Evolutionary conservation across 306 rosid genomes (phyloP), one percentile per base, ranked within the genome.

Genomic region (Medicago ruthenica): DNA sequence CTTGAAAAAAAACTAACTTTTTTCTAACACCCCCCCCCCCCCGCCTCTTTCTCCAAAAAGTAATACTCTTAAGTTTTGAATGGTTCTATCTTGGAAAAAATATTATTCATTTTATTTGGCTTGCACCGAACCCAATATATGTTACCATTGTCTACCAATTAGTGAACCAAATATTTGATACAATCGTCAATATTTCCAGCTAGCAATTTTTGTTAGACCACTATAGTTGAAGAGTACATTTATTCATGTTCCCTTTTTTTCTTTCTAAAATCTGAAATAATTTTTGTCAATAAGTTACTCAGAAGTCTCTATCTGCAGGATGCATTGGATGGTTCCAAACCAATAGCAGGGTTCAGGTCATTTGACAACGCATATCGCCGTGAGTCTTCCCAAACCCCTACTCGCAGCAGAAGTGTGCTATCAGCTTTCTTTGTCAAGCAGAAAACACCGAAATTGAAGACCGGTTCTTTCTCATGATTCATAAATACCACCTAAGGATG

Each of bases 381-480:
- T 13, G 84, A 27, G 31, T 27, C 31, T 27, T 27, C 81, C 61
- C 88, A 77, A 55, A 82, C 75, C 71, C 96, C 95, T 40, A 76
- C 81, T 83, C 97, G 97, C 71, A 95, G 99, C 83, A 95, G 85
- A 86, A 95, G 99, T 65, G 79, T 95, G 82, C 88, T 95, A 73
- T 86, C 98, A 37, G 84, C 97, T 22, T 92, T 95, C 92, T 95
- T 95, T 77, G 97, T 42, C 41, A 95, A 89, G 81, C 97, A 87
- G 82, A 95, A 81, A 86, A 59, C 86, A 15, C 74, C 65, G 9
- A 95, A 88, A 88, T 72, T 83, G 78, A 89, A 81, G 83, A 75
- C 89, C 6, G 85, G 96, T 62, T 73, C 93, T 16, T 83, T 84
- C 86, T 67, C 86, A 16, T 90, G 88, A 94, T 82, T 67, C 86